Percentiles rank a stretch among this genome's conserved stretches.
phyloP scores from a whole-genome alignment of 257 asterid species.

The Primulina huaijiensis region DNA sequence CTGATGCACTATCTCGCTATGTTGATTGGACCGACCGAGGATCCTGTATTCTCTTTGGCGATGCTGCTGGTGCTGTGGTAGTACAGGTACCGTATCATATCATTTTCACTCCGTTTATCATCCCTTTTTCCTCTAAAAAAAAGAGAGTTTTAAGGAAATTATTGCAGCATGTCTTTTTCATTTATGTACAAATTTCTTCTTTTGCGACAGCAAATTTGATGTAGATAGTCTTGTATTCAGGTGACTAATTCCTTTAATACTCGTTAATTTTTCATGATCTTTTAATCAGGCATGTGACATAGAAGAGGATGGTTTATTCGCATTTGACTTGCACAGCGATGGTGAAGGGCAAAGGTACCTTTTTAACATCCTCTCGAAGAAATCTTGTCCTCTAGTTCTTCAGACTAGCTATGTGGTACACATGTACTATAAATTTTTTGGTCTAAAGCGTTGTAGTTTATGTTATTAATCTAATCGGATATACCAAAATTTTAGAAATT shows the following conservation, averaged over 20 bases:
- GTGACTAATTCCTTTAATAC: conserved; percentile 9
- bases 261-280: not conserved
- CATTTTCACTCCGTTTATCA: not conserved
- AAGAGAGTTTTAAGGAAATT: not conserved
- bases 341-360: conserved; percentile 77
- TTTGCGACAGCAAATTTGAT: not conserved
- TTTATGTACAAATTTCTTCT: not conserved
- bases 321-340: conserved; percentile 80
- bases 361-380: not conserved
- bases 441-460: too few relatives aligned
- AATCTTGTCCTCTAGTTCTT: conserved; percentile 7
- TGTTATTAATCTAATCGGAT: not conserved
- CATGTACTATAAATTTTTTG: conserved; percentile 39
- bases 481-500: conserved; percentile 22
- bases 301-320: conserved; percentile 70
- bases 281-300: conserved; percentile 66
- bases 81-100: conserved; percentile 52
- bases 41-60: conserved; percentile 95
- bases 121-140: not conserved
- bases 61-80: conserved; percentile 93
- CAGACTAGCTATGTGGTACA: conserved; percentile 30
- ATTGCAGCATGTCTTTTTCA: not conserved
- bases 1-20: conserved; percentile 90
- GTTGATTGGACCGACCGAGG: conserved; percentile 98
- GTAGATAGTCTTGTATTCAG: not conserved